phyloP scores from a whole-genome alignment of 108 stramenopile species.

The Cylindrotheca closterium region DNA sequence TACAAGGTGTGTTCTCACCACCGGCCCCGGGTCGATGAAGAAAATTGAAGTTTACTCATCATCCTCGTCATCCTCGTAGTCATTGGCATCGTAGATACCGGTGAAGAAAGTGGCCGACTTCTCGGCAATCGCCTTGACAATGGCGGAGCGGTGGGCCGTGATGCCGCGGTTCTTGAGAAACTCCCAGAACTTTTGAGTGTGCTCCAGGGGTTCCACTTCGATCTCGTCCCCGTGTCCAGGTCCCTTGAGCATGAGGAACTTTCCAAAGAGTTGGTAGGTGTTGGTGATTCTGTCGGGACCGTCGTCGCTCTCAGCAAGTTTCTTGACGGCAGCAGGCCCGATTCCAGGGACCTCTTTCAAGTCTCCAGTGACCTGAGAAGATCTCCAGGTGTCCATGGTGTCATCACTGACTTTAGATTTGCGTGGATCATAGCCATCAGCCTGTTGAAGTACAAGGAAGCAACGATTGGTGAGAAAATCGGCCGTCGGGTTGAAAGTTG shows the following conservation, averaged over 20 bases:
- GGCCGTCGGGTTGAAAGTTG: too few relatives aligned
- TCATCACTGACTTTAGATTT: constrained; percentile 78
- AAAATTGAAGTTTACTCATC: constrained; percentile 28
- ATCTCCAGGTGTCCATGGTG: constrained; percentile 47
- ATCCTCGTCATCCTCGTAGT: constrained; percentile 77
- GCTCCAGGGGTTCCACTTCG: constrained; percentile 83
- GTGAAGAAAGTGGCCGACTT: constrained; percentile 78
- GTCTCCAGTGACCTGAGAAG: constrained; percentile 54
- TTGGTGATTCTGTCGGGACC: constrained; percentile 74
- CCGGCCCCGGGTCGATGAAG: too few relatives aligned
- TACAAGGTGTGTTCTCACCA: too few relatives aligned
- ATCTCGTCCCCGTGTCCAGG: constrained; percentile 66
- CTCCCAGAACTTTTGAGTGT: constrained; percentile 94
- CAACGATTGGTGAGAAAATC: not conserved
- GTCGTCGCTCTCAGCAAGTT: constrained; percentile 54
- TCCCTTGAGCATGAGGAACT: constrained; percentile 93
- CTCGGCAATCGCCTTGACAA: constrained; percentile 91
- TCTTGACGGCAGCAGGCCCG: constrained; percentile 79
- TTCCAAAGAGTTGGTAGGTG: constrained; percentile 83
- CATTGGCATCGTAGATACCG: constrained; percentile 84
- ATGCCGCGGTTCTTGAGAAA: constrained; percentile 89
- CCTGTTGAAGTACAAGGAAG: not conserved
- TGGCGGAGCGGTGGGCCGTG: constrained; percentile 85
- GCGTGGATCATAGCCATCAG: constrained; percentile 76
- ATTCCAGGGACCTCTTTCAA: constrained; percentile 85